These are phyloP conservation scores for Exophiala mesophila DNA, from an alignment of 2,329 filamentous ascomycete genomes.

Conservation along the genomic window DNA sequence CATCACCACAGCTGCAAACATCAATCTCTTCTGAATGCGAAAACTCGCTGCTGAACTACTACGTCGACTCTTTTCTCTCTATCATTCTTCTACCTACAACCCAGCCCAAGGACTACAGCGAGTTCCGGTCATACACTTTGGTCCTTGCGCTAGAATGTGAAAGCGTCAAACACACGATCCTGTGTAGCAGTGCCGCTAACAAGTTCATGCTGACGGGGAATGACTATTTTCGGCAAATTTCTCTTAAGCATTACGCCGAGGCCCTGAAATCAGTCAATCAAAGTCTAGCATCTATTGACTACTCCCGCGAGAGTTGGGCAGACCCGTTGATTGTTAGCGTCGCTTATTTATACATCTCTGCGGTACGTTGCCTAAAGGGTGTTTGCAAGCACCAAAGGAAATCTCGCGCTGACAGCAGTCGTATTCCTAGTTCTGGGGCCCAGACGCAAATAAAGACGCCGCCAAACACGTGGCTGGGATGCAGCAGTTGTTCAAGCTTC, in stretches of 20 bases:
- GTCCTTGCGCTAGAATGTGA: neutral
- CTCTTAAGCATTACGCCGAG: constrained; percentile 2
- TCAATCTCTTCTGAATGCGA: constrained; percentile 1
- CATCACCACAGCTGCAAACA: neutral
- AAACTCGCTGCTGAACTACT: neutral
- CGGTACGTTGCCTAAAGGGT: constrained; percentile 2
- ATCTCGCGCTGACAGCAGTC: neutral
- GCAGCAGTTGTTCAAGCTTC: constrained; percentile 5
- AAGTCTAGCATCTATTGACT: neutral
- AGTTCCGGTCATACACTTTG: neutral
- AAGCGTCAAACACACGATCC: constrained; percentile 2
- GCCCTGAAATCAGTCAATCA: constrained; percentile 3
- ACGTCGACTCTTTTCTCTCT: constrained; percentile 2
- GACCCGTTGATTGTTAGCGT: neutral
- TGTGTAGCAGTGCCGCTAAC: constrained; percentile 3
- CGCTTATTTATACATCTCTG: constrained; percentile 2
- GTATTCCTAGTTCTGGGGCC: constrained; percentile 3
- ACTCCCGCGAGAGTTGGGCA: neutral
- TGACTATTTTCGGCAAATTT: neutral
- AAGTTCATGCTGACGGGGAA: constrained; percentile 2
- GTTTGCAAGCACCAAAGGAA: too few relatives aligned
- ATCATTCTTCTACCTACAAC: neutral
- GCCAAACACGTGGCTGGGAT: constrained; percentile 2
- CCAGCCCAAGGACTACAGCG: neutral
- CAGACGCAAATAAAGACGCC: constrained; percentile 1